phyloP scores from a whole-genome alignment of 2,329 filamentous ascomycete genomes.

The Pestalotiopsis sp. region DNA sequence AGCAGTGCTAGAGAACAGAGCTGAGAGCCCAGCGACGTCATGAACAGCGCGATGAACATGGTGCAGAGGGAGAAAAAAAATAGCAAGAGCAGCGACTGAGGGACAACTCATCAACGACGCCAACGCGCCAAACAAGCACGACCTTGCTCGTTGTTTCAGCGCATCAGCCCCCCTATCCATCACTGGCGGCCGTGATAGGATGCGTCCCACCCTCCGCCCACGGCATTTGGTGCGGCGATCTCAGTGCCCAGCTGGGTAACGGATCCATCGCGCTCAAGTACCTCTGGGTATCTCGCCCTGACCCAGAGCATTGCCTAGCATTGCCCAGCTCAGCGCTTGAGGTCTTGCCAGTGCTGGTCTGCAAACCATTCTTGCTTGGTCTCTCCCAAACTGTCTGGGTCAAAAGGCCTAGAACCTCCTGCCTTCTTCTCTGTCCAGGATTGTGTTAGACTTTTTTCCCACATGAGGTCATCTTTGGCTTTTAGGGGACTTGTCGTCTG shows the following conservation, averaged over 20 bases:
- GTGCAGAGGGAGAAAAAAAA: neutral
- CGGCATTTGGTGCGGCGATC: neutral
- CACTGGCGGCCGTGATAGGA: neutral
- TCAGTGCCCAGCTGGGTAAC: neutral
- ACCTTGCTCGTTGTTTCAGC: neutral
- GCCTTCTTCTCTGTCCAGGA: neutral
- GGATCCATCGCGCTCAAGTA: neutral
- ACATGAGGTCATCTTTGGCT: constrained; percentile 4
- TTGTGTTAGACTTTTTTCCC: neutral
- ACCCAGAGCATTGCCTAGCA: neutral
- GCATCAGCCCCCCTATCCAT: neutral
- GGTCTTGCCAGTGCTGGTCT: too few relatives aligned
- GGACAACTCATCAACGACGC: neutral
- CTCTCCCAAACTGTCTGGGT: neutral
- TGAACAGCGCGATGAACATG: neutral
- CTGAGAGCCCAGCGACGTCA: neutral
- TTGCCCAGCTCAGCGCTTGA: neutral
- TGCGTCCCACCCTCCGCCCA: neutral
- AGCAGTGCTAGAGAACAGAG: neutral
- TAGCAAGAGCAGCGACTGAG: neutral
- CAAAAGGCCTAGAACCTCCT: constrained; percentile 6
- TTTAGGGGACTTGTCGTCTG: neutral
- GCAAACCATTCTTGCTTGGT: neutral
- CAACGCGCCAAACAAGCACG: neutral
- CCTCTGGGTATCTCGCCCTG: neutral